Base-by-base conservation (phyloP, 352 stramenopile species). In the Lagenidium sp. region DNA sequence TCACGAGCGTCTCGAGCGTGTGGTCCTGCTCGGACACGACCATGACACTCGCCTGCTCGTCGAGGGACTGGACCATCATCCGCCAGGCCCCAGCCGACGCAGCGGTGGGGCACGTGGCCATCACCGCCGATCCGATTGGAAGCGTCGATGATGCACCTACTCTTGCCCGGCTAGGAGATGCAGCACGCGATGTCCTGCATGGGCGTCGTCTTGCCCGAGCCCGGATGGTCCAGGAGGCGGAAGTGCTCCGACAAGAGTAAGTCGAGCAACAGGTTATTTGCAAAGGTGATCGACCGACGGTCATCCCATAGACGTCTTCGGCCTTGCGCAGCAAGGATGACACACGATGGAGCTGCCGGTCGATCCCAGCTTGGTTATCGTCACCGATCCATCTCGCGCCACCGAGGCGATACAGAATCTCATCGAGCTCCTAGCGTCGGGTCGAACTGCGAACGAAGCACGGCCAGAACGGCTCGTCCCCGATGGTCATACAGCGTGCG, bases 91-190 rank as follows among this genome's bases (percentile, higher is more conserved):
- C 54, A 67, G 16, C 82, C 82, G 32, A 94, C 49, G 42, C 79
- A 92, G 22, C 35, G 37, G 47, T 96, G 83, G 19, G 80, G 82
- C 37, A 86, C 55, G 41, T 80, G 47, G n/a, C 83, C 81, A 47
- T 92, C 79, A n/a, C 85, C 83, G 8, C 65, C 79, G 54, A 96
- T 96, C 95, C 82, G 60, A 32, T 95, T 95, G n/a, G 65, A 90
- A 20, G 84, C 95, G 60, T 96, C 86, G 20, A 96, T 80, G 30
- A 95, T 86, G 16, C 77, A 68, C 10, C 94, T 71, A 45, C 91
- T 94, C 60, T 79, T 57, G 30, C 60, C 64, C 11, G 49, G 60
- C 43, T 71, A 47, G 0, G 82, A 65, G n/a, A 96, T 53, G 19
- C 62, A 71, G 3, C 76, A 53, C 6, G 79, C 69, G 15, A 89